Percentiles rank a stretch among this genome's conserved stretches.
phyloP scores from a whole-genome alignment of 345 rosid genomes.

The Gossypium bickii region DNA sequence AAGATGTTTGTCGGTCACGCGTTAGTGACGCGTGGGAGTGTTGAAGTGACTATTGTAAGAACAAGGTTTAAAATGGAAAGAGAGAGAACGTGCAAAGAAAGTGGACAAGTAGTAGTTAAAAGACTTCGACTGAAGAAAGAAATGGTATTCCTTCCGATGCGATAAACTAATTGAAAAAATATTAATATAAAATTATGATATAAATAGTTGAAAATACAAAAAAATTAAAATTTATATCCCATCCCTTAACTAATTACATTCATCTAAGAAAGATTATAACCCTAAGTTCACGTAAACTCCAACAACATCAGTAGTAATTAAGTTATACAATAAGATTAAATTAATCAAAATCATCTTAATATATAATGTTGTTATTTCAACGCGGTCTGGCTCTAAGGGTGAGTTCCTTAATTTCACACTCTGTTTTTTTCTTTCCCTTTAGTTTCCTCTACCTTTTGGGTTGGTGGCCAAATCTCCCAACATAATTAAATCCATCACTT shows the following conservation, averaged over 20 bases:
- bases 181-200: background rate
- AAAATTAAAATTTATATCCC: too few species aligned
- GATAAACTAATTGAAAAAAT: too few species aligned
- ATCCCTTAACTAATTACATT: too few species aligned
- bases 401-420: background rate
- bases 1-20: background rate
- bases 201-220: background rate
- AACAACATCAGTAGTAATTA: too few species aligned
- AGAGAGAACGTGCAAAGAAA: constrained; percentile 4
- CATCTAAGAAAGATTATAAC: too few species aligned
- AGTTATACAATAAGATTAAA: too few species aligned
- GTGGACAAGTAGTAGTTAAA: background rate
- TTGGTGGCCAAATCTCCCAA: background rate
- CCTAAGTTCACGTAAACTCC: too few species aligned
- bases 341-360: too few species aligned
- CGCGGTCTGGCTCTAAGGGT: background rate
- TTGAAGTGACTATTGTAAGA: background rate
- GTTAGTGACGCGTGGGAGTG: background rate
- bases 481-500: background rate
- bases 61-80: background rate
- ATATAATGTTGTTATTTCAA: background rate
- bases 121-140: background rate
- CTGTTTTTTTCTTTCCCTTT: background rate
- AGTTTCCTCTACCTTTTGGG: too few species aligned
- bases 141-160: too few species aligned